Base-by-base conservation (phyloP, 2,329 filamentous ascomycete species). In the Phialocephala sp. region DNA sequence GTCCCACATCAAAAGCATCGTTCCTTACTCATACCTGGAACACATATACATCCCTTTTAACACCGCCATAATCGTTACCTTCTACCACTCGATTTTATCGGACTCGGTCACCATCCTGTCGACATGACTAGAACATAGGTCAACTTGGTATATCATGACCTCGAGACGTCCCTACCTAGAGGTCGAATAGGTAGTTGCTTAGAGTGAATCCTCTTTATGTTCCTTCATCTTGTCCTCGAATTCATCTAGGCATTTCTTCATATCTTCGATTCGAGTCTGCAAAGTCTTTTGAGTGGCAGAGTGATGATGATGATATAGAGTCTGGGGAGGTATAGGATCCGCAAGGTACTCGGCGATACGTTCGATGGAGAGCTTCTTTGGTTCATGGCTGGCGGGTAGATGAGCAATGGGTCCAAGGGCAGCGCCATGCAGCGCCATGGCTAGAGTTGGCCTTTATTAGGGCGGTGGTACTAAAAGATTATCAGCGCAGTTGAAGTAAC, bases 341-440 rank as follows among this genome's bases (percentile, higher is more conserved):
- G 27, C 55, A 22, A 58, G 18, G 36, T 58, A 58, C 32, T 35
- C 54, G 54, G 54, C 32, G 36, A 56, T 20, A 37, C 54, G 54
- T 18, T 37, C 54, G 27, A 15, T 20, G 2, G 54, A 56, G 35
- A 56, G 9, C 9, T 20, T n/a, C 32, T 56, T n/a, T 18, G 3
- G 37, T 8, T 41, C 37, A 41, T 41, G 37, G 37, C n/a, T n/a
- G n/a, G n/a, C n/a, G n/a, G n/a, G n/a, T n/a, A n/a, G n/a, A n/a
- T n/a, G n/a, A n/a, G n/a, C n/a, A n/a, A n/a, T n/a, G n/a, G n/a
- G n/a, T n/a, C n/a, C n/a, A n/a, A n/a, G n/a, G n/a, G n/a, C n/a
- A n/a, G n/a, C n/a, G n/a, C n/a, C n/a, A n/a, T n/a, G n/a, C n/a
- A n/a, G n/a, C n/a, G n/a, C n/a, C n/a, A n/a, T n/a, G n/a, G n/a